Percentiles rank a stretch among this genome's conserved stretches.
Conservation (phyloP, 257 asterid species). For the Rauvolfia tetraphylla region DNA sequence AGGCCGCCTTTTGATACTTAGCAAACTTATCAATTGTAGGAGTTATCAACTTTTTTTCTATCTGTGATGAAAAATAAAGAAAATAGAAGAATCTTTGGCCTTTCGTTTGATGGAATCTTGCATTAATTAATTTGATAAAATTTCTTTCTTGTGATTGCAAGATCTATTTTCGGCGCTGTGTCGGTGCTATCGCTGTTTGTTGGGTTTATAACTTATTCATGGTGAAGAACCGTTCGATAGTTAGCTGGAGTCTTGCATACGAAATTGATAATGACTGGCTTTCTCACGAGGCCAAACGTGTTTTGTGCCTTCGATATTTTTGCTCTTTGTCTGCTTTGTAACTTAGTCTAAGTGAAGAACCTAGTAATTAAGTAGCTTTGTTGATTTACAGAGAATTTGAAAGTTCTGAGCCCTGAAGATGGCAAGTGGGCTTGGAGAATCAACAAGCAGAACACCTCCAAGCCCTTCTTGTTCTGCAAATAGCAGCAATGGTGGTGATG, state of each 20-base stretch:
- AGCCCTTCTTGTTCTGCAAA: slow-evolving; percentile 42
- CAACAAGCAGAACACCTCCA: slow-evolving; percentile 40
- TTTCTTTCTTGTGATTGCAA: background rate
- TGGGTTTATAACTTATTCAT: background rate
- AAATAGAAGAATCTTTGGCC: background rate
- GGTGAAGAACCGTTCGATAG: background rate
- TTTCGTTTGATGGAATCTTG: background rate
- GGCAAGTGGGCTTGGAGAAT: slow-evolving; percentile 62
- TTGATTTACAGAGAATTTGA: slow-evolving; percentile 14
- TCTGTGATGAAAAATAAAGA: background rate
- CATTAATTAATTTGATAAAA: too few relatives aligned
- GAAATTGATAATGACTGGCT: background rate
- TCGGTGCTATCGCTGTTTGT: background rate
- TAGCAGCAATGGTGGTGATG: slow-evolving; percentile 36
- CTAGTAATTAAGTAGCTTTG: background rate
- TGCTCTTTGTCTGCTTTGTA: background rate
- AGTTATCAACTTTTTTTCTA: background rate
- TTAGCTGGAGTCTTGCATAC: background rate
- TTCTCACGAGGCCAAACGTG: background rate
- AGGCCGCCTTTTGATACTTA: background rate
- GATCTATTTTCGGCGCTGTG: background rate
- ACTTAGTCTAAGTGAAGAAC: background rate
- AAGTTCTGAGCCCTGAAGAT: slow-evolving; percentile 18
- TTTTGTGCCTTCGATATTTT: background rate
- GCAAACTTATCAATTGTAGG: background rate